Evolutionary conservation across 2,329 filamentous ascomycete species (phyloP).

Genomic region (Cercospora zeae-maydis): DNA sequence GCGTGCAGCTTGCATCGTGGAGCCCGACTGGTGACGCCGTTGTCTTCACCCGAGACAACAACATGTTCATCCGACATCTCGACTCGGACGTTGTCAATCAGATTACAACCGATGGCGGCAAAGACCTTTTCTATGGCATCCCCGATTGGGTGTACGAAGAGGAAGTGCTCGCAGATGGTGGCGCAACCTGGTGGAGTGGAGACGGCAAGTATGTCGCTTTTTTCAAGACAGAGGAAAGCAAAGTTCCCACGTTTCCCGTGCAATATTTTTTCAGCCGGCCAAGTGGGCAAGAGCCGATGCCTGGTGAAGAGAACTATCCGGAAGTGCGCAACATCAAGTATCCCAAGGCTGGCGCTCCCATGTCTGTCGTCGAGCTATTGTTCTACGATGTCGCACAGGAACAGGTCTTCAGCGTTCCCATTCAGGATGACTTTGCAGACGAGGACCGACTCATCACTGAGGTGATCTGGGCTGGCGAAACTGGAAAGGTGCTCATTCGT

Average conservation of each 20-base stretch:
- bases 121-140: slow-evolving; percentile 88
- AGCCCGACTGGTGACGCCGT: slow-evolving; percentile 82
- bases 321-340: slow-evolving; percentile 93
- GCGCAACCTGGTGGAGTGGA: slow-evolving; percentile 91
- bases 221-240: slow-evolving; percentile 86
- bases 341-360: slow-evolving; percentile 90
- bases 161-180: slow-evolving; percentile 75
- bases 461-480: slow-evolving; percentile 78
- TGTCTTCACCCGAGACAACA: slow-evolving; percentile 87
- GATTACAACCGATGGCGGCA: slow-evolving; percentile 82
- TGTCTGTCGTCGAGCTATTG: slow-evolving; percentile 80
- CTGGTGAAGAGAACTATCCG: slow-evolving; percentile 82
- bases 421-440: slow-evolving; percentile 72
- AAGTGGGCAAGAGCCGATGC: slow-evolving; percentile 64
- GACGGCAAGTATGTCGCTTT: slow-evolving; percentile 89
- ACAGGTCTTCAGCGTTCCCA: slow-evolving; percentile 75
- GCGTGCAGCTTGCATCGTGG: slow-evolving; percentile 83
- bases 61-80: slow-evolving; percentile 74
- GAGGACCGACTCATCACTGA: slow-evolving; percentile 88
- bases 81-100: slow-evolving; percentile 59
- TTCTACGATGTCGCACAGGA: slow-evolving; percentile 81
- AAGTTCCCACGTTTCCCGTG: slow-evolving; percentile 85
- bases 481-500: slow-evolving; percentile 74
- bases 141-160: slow-evolving; percentile 97
- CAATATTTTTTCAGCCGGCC: slow-evolving; percentile 90